These are phyloP conservation scores for Nannochloropsis granulata DNA, from an alignment of 108 stramenopile genomes.

Conservation along the genomic window DNA sequence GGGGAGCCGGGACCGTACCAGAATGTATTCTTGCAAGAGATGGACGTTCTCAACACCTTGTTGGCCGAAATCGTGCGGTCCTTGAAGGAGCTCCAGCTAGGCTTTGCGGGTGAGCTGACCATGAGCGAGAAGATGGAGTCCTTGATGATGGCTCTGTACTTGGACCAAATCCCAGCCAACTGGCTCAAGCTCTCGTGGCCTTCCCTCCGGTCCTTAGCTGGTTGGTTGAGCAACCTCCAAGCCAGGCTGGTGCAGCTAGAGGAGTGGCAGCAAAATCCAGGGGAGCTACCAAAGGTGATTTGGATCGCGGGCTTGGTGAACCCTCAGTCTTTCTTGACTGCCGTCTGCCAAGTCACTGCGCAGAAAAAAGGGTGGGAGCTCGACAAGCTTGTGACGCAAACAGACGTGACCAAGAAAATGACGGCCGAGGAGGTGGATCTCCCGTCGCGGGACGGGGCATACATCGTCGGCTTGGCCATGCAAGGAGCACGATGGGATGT, in stretches of 20 bases:
- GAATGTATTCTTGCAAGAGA: slow-evolving; percentile 76
- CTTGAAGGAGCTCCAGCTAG: slow-evolving; percentile 61
- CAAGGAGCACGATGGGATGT: slow-evolving; percentile 73
- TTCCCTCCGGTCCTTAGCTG: slow-evolving; percentile 43
- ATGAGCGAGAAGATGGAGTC: slow-evolving; percentile 75
- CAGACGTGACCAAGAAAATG: slow-evolving; percentile 64
- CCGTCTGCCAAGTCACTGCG: slow-evolving; percentile 70
- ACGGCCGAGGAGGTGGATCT: slow-evolving; percentile 52
- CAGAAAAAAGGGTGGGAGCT: slow-evolving; percentile 64
- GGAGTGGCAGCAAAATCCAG: slow-evolving; percentile 66
- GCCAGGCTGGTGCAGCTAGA: slow-evolving; percentile 56
- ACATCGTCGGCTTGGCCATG: slow-evolving; percentile 53
- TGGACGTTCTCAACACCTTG: slow-evolving; percentile 70
- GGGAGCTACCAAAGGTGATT: slow-evolving; percentile 63
- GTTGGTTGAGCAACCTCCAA: slow-evolving; percentile 55
- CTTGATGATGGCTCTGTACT: slow-evolving; percentile 50
- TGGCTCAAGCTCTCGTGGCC: slow-evolving; percentile 73
- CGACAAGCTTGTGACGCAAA: slow-evolving; percentile 67
- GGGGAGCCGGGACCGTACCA: slow-evolving; percentile 66
- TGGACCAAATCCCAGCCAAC: slow-evolving; percentile 53
- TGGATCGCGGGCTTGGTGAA: slow-evolving; percentile 63
- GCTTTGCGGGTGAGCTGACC: slow-evolving; percentile 74
- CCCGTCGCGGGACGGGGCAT: slow-evolving; percentile 59
- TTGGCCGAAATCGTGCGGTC: slow-evolving; percentile 59
- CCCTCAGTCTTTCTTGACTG: slow-evolving; percentile 75